phyloP scores from a whole-genome alignment of 139 green algal species.

The Volvox africanus region DNA sequence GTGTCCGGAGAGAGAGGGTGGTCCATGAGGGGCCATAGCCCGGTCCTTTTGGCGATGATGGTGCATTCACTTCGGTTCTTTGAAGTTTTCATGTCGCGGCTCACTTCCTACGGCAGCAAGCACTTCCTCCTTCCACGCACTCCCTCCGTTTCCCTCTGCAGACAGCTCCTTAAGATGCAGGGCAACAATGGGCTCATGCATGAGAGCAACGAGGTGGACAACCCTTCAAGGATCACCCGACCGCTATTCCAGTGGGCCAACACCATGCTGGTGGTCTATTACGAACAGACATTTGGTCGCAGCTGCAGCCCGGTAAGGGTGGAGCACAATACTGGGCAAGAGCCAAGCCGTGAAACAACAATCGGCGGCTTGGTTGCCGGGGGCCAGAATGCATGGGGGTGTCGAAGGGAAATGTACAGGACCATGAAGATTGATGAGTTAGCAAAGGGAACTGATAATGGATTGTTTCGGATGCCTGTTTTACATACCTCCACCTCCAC shows the following conservation, averaged over 20 bases:
- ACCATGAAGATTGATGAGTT: not conserved
- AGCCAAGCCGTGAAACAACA: not conserved
- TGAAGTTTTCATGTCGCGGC: too few species aligned
- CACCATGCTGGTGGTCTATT: conserved; percentile 42
- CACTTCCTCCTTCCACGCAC: not conserved
- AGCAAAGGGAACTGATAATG: not conserved
- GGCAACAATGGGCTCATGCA: conserved; percentile 72
- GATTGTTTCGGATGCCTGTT: not conserved
- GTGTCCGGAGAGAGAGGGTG: too few species aligned
- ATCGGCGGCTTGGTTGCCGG: not conserved
- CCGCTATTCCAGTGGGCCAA: conserved; percentile 47
- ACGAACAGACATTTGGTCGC: conserved; percentile 30
- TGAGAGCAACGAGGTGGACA: conserved; percentile 58
- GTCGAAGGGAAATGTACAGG: not conserved
- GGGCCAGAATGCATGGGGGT: not conserved
- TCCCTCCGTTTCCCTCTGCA: not conserved
- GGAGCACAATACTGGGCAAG: not conserved
- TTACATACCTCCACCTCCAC: not conserved
- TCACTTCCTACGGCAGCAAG: too few species aligned
- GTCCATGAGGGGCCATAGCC: too few species aligned
- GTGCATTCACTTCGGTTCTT: too few species aligned
- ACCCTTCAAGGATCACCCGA: not conserved
- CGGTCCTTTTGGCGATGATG: too few species aligned
- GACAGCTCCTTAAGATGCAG: conserved; percentile 58
- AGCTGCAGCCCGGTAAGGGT: conserved; percentile 34